Percentiles rank a stretch among this genome's conserved stretches.
Evolutionary conservation across 805 yeast species (phyloP).

Genomic region (Yamadazyma paraphyllophila): DNA sequence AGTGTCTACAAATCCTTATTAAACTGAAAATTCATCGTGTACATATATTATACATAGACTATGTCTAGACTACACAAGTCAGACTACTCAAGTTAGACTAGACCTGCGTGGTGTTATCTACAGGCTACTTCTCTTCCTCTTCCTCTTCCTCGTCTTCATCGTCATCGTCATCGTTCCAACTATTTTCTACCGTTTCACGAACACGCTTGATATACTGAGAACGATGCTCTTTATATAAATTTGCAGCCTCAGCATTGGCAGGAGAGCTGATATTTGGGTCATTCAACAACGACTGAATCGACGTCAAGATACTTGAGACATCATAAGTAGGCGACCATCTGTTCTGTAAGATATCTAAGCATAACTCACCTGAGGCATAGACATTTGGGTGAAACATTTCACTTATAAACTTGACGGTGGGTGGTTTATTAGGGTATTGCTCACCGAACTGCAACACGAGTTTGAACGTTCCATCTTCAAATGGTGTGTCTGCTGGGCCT

Average conservation of each 20-base stretch:
- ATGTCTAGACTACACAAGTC: neutral
- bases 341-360: conserved; percentile 93
- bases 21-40: neutral
- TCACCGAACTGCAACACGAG: conserved; percentile 87
- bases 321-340: conserved; percentile 99
- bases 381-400: conserved; percentile 99
- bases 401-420: conserved; percentile 82
- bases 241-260: conserved; percentile 97
- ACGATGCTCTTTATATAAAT: conserved; percentile 89
- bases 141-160: conserved; percentile 44
- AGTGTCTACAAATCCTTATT: conserved; percentile 3
- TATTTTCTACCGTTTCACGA: conserved; percentile 88
- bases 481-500: conserved; percentile 97
- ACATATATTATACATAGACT: neutral
- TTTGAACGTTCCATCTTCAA: conserved; percentile 96
- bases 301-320: conserved; percentile 91
- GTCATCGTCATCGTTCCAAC: conserved; percentile 78
- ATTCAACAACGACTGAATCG: conserved; percentile 86
- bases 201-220: conserved; percentile 90
- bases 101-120: neutral
- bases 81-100: neutral
- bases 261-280: conserved; percentile 97
- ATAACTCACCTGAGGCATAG: conserved; percentile 91
- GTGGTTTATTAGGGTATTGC: conserved; percentile 97
- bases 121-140: conserved; percentile 16